A percentile compares a stretch with the other conserved stretches of the same genome.
These are phyloP conservation scores for Alliaria petiolata DNA, from an alignment of 345 rosid species.

Conservation along the genomic window DNA sequence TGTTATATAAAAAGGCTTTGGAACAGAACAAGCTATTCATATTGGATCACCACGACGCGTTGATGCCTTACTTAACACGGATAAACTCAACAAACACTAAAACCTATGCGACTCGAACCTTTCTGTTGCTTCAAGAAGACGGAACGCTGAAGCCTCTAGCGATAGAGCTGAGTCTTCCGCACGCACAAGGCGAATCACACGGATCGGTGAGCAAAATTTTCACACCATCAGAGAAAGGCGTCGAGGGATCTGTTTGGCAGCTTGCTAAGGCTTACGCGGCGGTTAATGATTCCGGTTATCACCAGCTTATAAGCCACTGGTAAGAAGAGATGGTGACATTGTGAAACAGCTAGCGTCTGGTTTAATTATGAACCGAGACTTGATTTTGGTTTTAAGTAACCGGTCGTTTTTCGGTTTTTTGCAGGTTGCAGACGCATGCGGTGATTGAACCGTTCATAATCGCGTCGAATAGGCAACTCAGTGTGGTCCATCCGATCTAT, in stretches of 20 bases:
- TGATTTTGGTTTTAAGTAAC: slow-evolving; percentile 2
- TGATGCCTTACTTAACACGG: slow-evolving; percentile 63
- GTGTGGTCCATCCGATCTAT: slow-evolving; percentile 80
- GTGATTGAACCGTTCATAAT: slow-evolving; percentile 84
- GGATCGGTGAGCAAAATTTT: slow-evolving; percentile 75
- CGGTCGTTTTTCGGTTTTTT: not conserved
- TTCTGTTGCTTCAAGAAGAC: slow-evolving; percentile 63
- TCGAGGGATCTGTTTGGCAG: slow-evolving; percentile 74
- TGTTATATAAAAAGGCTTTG: slow-evolving; percentile 50
- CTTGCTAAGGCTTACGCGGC: slow-evolving; percentile 90
- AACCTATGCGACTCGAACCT: slow-evolving; percentile 78
- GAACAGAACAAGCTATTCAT: slow-evolving; percentile 55
- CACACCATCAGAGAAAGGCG: slow-evolving; percentile 59
- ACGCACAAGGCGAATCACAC: slow-evolving; percentile 63
- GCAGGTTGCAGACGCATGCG: slow-evolving; percentile 85
- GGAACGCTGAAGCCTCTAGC: slow-evolving; percentile 75
- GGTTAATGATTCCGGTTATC: slow-evolving; percentile 87
- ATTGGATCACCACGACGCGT: slow-evolving; percentile 74
- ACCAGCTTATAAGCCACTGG: slow-evolving; percentile 93
- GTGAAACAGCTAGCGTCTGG: not conserved
- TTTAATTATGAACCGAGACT: not conserved
- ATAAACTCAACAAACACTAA: slow-evolving; percentile 78
- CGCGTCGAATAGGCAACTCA: slow-evolving; percentile 75
- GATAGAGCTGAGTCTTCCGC: slow-evolving; percentile 86
- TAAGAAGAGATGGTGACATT: slow-evolving; percentile 35